phyloP scores from a whole-genome alignment of 139 green algal species.

The Choricystis sp. region DNA sequence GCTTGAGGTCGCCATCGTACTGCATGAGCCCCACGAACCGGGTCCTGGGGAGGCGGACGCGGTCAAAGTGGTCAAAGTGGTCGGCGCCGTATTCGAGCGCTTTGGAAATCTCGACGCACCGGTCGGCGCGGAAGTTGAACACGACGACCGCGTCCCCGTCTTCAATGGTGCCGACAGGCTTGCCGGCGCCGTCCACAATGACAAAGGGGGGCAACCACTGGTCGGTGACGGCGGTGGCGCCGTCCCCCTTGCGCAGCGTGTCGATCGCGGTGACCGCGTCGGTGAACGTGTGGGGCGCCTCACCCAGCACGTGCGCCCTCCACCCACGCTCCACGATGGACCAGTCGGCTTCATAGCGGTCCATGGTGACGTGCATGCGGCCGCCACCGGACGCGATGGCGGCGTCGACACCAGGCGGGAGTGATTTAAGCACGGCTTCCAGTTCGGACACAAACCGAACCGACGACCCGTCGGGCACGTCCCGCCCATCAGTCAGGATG shows the following conservation, averaged over 20 bases:
- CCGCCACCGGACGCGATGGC: conserved; percentile 83
- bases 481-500: conserved; percentile 81
- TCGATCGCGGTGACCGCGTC: conserved; percentile 18
- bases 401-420: conserved; percentile 43
- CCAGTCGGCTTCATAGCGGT: conserved; percentile 95
- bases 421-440: conserved; percentile 36
- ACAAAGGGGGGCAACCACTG: conserved; percentile 77
- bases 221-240: conserved; percentile 47
- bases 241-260: conserved; percentile 27
- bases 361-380: conserved; percentile 92
- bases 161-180: conserved; percentile 71
- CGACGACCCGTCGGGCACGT: conserved; percentile 75
- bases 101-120: conserved; percentile 88
- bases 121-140: conserved; percentile 93
- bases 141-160: conserved; percentile 34
- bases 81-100: conserved; percentile 70
- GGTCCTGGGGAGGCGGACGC: conserved; percentile 36
- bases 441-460: conserved; percentile 53
- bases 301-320: conserved; percentile 82
- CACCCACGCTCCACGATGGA: conserved; percentile 86
- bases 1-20: conserved; percentile 94
- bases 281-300: conserved; percentile 64
- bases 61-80: conserved; percentile 63
- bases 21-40: conserved; percentile 90
- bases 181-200: conserved; percentile 57